These are phyloP conservation scores for Lithocarpus polystachyus DNA, from an alignment of 306 rosid species.

Conservation along the genomic window DNA sequence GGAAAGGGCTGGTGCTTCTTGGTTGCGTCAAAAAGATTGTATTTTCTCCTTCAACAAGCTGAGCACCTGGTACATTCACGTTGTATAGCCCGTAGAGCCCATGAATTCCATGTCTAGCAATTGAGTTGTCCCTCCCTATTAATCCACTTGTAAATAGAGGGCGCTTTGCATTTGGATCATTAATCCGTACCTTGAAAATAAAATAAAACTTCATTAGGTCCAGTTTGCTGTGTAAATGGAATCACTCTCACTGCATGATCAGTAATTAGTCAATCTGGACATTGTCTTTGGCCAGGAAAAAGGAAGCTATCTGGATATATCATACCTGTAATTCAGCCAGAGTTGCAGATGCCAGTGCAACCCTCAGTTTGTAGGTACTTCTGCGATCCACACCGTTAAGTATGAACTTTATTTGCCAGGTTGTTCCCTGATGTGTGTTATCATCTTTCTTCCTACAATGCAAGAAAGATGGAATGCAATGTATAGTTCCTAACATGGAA, in stretches of 20 bases:
- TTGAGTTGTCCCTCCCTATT: conserved; percentile 86
- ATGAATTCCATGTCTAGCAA: conserved; percentile 94
- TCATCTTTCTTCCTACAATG: conserved; percentile 58
- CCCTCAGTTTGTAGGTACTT: conserved; percentile 54
- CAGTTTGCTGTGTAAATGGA: background rate
- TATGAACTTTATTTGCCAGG: conserved; percentile 84
- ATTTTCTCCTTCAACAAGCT: conserved; percentile 67
- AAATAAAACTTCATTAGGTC: background rate
- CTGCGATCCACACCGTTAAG: conserved; percentile 43
- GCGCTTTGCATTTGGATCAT: conserved; percentile 47
- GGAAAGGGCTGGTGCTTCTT: conserved; percentile 71
- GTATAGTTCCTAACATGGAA: background rate
- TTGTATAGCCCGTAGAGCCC: conserved; percentile 75
- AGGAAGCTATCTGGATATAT: background rate
- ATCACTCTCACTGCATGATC: background rate
- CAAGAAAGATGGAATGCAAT: background rate
- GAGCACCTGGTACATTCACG: conserved; percentile 36
- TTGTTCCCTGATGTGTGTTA: conserved; percentile 74
- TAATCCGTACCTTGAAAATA: conserved; percentile 59
- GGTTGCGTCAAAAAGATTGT: conserved; percentile 69
- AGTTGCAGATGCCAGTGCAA: conserved; percentile 82
- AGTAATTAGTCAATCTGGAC: background rate
- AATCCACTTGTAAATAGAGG: conserved; percentile 85
- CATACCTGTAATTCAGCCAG: conserved; percentile 77
- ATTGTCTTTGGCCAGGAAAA: background rate